Base-by-base conservation (phyloP, 495 filamentous ascomycete species). In the Penicillium silybi region DNA sequence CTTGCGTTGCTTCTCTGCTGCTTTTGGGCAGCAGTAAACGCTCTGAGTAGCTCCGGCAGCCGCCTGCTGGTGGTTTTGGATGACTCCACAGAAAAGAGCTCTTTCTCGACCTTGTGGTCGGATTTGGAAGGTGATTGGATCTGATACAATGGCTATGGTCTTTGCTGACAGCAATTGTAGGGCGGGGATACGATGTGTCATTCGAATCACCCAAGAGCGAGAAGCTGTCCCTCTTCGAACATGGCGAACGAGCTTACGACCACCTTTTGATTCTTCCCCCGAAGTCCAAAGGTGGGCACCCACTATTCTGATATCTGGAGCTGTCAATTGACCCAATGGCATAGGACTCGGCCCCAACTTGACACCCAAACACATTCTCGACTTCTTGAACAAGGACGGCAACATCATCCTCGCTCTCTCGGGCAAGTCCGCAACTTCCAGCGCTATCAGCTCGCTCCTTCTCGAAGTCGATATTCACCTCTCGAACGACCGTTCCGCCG, bases 351-450 rank as follows among this genome's bases (percentile, higher is more conserved):
- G 93, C 27, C 93, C 93, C 52, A 79, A 85, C 45, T 75, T 98
- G 56, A 93, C 89, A 26, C 88, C 92, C 35, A 88, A 89, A 59
- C 74, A 86, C 61, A 82, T 98, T 56, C 82, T 97, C 62, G 83
- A 97, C 54, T 98, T 96, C 77, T 73, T 95, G 69, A 91, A 93
- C 71, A 82, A 85, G 20, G 80, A 92, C 39, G 95, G 95, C 68
- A 98, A 97, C 73, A 83, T 98, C 67, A 80, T 98, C 45, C 73
- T 97, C 45, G 79, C 88, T n/a, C 87, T 97, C 59, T 90, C 88
- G 46, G 82, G 86, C 50, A 83, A 85, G 50, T 73, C 80, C 44
- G 68, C 86, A 6, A 87, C 87, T 8, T 87, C 95, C 27, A 85
- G 84, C 56, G 83, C 86, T 46, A 77, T 96, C 57, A 85, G 84